Evolutionary conservation across 768 basidiomycete genomes (phyloP).

Genomic region (Tulasnella sp.): DNA sequence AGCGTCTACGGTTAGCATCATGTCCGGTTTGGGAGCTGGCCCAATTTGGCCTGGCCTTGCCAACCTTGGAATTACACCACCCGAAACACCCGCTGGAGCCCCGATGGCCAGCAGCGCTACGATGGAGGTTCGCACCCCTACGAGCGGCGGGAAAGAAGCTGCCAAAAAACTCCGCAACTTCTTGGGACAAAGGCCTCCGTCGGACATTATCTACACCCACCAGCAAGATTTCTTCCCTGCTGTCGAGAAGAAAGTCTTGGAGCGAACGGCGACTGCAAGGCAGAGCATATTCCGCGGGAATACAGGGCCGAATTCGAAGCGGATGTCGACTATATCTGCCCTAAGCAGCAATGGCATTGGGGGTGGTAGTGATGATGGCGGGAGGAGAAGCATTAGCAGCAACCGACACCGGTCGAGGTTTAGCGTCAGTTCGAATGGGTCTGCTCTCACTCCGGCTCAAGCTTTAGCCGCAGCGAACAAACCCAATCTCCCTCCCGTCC

Average conservation of each 20-base stretch:
- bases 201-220: constrained; percentile 93
- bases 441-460: constrained; percentile 24
- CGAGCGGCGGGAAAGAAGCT: constrained; percentile 9
- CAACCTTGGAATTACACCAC: constrained; percentile 50
- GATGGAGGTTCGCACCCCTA: constrained; percentile 48
- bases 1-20: constrained; percentile 89
- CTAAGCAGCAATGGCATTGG: constrained; percentile 21
- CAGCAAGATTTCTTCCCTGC: constrained; percentile 93
- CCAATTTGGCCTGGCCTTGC: constrained; percentile 48
- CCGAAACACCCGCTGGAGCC: constrained; percentile 31
- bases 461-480: constrained; percentile 17
- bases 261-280: constrained; percentile 65
- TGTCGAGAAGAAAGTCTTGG: constrained; percentile 85
- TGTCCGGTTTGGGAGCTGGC: constrained; percentile 73
- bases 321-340: constrained; percentile 32
- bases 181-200: constrained; percentile 96
- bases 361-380: constrained; percentile 44
- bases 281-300: constrained; percentile 78
- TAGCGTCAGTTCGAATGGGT: constrained; percentile 48
- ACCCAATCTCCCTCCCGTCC: constrained; percentile 14
- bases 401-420: constrained; percentile 50
- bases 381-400: constrained; percentile 42
- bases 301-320: constrained; percentile 40
- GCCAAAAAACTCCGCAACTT: constrained; percentile 79
- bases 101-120: constrained; percentile 30